phyloP scores from a whole-genome alignment of 352 stramenopile species.

The Sclerospora graminicola region DNA sequence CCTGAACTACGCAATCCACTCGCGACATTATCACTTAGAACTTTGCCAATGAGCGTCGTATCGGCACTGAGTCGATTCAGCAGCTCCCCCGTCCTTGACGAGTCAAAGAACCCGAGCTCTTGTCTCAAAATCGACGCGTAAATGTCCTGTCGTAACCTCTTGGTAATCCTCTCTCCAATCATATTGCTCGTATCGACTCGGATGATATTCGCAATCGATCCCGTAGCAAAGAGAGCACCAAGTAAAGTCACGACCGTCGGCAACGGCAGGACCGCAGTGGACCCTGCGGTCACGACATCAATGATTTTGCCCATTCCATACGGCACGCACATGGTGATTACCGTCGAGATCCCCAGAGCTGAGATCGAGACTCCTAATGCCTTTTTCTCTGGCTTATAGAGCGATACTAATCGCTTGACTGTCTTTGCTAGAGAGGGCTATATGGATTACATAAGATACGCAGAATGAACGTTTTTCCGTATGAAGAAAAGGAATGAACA shows the following conservation, averaged over 20 bases:
- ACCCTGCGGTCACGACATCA: slow-evolving; percentile 46
- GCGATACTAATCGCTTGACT: slow-evolving; percentile 29
- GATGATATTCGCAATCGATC: slow-evolving; percentile 60
- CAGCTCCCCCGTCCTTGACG: slow-evolving; percentile 83
- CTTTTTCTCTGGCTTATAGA: slow-evolving; percentile 68
- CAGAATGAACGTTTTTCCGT: too few species aligned
- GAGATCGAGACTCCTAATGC: slow-evolving; percentile 51
- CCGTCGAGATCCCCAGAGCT: slow-evolving; percentile 51
- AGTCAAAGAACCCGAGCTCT: slow-evolving; percentile 89
- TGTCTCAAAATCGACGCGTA: slow-evolving; percentile 78
- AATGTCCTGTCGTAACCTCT: slow-evolving; percentile 61
- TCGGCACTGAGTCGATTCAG: slow-evolving; percentile 87
- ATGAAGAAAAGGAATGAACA: slow-evolving; percentile 1
- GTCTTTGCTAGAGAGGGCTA: slow-evolving; percentile 9
- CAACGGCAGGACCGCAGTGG: slow-evolving; percentile 29
- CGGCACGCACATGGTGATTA: slow-evolving; percentile 67
- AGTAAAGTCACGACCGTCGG: slow-evolving; percentile 44
- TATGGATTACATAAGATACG: background rate
- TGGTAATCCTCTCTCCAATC: slow-evolving; percentile 81
- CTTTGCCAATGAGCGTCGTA: slow-evolving; percentile 86
- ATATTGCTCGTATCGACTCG: slow-evolving; percentile 76
- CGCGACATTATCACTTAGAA: slow-evolving; percentile 87
- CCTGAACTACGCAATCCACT: slow-evolving; percentile 65
- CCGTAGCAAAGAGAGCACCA: slow-evolving; percentile 54
- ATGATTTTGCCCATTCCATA: slow-evolving; percentile 80